phyloP scores from a whole-genome alignment of 495 filamentous ascomycete species.

The Hyphodiscus hymeniophilus region DNA sequence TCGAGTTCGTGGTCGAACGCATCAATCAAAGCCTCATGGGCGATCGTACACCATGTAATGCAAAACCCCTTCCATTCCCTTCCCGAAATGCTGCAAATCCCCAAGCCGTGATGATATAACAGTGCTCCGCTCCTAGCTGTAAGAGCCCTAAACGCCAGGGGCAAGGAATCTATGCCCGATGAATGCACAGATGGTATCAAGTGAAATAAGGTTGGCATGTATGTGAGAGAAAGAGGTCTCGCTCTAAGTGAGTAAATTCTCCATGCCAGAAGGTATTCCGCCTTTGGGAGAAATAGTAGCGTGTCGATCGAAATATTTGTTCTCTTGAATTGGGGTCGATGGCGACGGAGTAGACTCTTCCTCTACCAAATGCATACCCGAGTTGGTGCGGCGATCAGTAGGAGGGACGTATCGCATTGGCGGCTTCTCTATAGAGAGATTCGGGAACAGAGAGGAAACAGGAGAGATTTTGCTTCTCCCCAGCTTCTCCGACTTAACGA shows the following conservation, averaged over 20 bases:
- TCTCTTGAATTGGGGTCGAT: background rate
- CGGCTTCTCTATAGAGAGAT: constrained; percentile 17
- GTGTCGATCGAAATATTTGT: constrained; percentile 16
- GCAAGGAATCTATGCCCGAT: too few species aligned
- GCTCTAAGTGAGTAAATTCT: constrained; percentile 23
- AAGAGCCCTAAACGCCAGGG: too few species aligned
- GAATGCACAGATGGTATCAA: too few species aligned
- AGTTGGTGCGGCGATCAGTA: constrained; percentile 35
- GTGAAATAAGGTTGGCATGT: too few species aligned
- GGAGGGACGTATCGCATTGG: constrained; percentile 34
- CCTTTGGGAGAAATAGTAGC: constrained; percentile 33
- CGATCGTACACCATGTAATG: too few species aligned
- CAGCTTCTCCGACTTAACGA: constrained; percentile 17
- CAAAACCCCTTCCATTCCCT: too few species aligned
- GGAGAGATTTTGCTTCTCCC: background rate
- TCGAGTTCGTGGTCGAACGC: too few species aligned
- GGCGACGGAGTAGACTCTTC: constrained; percentile 15
- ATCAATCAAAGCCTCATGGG: too few species aligned
- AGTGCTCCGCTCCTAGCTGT: too few species aligned
- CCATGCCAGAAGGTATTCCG: constrained; percentile 32
- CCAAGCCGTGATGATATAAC: too few species aligned
- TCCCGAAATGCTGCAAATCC: too few species aligned
- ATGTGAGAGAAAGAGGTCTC: background rate
- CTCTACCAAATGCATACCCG: constrained; percentile 16
- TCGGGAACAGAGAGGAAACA: background rate